Evolutionary conservation across 1,139 yeast species (phyloP).

Genomic region (Chernovozyma aurita): DNA sequence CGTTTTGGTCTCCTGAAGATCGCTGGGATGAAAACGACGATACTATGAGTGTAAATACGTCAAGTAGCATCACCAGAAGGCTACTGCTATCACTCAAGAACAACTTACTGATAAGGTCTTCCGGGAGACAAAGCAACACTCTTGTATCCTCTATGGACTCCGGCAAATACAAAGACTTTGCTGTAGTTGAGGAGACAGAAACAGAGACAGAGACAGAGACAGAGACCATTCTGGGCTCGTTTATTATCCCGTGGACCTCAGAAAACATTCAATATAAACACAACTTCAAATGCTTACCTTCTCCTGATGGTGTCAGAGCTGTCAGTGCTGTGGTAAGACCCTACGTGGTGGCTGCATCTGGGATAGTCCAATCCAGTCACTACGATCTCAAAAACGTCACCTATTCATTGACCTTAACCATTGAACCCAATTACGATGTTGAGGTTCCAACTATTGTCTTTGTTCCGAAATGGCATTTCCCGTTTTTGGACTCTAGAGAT

Average conservation of each 20-base stretch:
- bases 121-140: not conserved
- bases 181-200: slow-evolving; percentile 3
- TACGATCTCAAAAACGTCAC: slow-evolving; percentile 49
- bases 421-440: slow-evolving; percentile 12
- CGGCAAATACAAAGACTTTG: not conserved
- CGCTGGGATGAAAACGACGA: slow-evolving; percentile 14
- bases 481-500: slow-evolving; percentile 37
- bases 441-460: slow-evolving; percentile 52
- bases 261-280: slow-evolving; percentile 15
- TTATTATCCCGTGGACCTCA: slow-evolving; percentile 1
- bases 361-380: slow-evolving; percentile 45
- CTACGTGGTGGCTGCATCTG: slow-evolving; percentile 56
- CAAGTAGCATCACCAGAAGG: slow-evolving; percentile 1
- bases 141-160: not conserved
- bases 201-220: slow-evolving; percentile 6
- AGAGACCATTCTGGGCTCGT: slow-evolving; percentile 8
- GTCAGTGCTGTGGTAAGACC: slow-evolving; percentile 71
- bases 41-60: not conserved
- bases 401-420: slow-evolving; percentile 44
- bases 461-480: slow-evolving; percentile 71
- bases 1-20: slow-evolving; percentile 78
- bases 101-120: not conserved
- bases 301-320: slow-evolving; percentile 65
- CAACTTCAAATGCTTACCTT: slow-evolving; percentile 33
- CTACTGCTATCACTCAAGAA: slow-evolving; percentile 3